phyloP scores from a whole-genome alignment of 2,329 filamentous ascomycete species.

The Xylariaceae sp. region DNA sequence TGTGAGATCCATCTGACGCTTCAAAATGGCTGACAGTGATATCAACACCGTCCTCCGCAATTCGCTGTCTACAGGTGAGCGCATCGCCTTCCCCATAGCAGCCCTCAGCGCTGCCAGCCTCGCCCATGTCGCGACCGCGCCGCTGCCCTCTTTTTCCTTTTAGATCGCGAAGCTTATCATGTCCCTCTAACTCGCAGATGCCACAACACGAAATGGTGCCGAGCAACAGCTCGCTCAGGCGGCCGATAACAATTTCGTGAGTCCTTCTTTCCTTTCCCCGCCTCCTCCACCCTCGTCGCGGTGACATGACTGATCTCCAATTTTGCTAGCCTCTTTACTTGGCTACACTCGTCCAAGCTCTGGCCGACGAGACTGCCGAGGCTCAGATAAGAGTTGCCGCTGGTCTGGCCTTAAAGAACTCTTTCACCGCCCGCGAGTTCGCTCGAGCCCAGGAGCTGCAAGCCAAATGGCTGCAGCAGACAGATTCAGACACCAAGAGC shows the following conservation, averaged over 20 bases:
- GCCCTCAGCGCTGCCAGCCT: constrained; percentile 15
- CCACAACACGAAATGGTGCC: constrained; percentile 80
- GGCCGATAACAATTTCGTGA: constrained; percentile 92
- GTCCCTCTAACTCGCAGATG: constrained; percentile 57
- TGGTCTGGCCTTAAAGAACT: constrained; percentile 95
- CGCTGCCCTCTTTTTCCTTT: constrained; percentile 1
- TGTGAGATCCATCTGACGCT: constrained; percentile 28
- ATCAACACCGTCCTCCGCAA: constrained; percentile 97
- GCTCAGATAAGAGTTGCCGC: constrained; percentile 87
- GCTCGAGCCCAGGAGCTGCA: constrained; percentile 84
- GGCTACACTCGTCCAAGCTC: constrained; percentile 83
- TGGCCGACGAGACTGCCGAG: constrained; percentile 83
- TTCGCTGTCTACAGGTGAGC: constrained; percentile 89
- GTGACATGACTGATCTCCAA: constrained; percentile 18
- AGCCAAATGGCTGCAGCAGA: constrained; percentile 83
- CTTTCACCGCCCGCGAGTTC: constrained; percentile 90
- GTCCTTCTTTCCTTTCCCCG: constrained; percentile 26
- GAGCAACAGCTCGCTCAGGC: constrained; percentile 93
- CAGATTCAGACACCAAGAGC: constrained; percentile 75
- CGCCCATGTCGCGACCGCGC: constrained; percentile 8
- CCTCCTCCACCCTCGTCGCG: constrained; percentile 14
- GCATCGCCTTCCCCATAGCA: constrained; percentile 10
- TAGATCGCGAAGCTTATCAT: constrained; percentile 33
- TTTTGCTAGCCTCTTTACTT: constrained; percentile 71
- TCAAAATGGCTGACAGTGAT: constrained; percentile 66